Evolutionary conservation across 2,329 filamentous ascomycete genomes (phyloP).

Genomic region (Ustulina deusta): DNA sequence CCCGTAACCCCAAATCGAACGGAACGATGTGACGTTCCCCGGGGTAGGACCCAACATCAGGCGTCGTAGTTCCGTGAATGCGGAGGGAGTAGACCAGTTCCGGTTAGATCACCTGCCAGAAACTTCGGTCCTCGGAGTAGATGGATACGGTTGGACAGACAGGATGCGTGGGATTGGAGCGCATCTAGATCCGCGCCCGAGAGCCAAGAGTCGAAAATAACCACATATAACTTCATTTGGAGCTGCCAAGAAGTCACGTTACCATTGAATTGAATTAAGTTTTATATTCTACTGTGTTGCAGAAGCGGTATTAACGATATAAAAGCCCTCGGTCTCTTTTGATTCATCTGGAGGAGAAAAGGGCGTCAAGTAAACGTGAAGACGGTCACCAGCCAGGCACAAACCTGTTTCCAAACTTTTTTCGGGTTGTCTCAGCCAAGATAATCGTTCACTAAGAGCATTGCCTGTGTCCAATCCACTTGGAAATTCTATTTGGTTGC

Average conservation of each 20-base stretch:
- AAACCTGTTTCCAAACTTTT: too few relatives aligned
- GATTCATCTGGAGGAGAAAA: too few relatives aligned
- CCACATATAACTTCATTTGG: too few relatives aligned
- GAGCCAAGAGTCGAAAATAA: conserved; percentile 20
- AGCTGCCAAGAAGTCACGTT: background rate
- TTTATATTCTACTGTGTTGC: too few relatives aligned
- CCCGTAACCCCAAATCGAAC: background rate
- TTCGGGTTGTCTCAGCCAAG: too few relatives aligned
- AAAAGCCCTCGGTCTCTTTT: too few relatives aligned
- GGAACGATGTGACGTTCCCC: conserved; percentile 9
- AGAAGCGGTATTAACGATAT: too few relatives aligned
- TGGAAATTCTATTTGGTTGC: too few relatives aligned
- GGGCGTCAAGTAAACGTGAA: background rate
- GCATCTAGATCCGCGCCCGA: conserved; percentile 10
- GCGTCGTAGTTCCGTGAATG: background rate
- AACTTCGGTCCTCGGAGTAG: conserved; percentile 14
- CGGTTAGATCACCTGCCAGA: background rate
- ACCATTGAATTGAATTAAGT: too few relatives aligned
- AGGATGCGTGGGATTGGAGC: conserved; percentile 18
- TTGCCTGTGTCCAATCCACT: too few relatives aligned
- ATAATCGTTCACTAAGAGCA: background rate
- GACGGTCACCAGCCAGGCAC: too few relatives aligned
- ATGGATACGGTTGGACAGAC: background rate
- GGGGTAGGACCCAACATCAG: background rate
- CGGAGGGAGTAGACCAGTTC: background rate